A percentile compares a stretch with the other conserved stretches of the same genome.
phyloP scores from a whole-genome alignment of 1,284 basidiomycete species.

The Phaffia rhodozyma region DNA sequence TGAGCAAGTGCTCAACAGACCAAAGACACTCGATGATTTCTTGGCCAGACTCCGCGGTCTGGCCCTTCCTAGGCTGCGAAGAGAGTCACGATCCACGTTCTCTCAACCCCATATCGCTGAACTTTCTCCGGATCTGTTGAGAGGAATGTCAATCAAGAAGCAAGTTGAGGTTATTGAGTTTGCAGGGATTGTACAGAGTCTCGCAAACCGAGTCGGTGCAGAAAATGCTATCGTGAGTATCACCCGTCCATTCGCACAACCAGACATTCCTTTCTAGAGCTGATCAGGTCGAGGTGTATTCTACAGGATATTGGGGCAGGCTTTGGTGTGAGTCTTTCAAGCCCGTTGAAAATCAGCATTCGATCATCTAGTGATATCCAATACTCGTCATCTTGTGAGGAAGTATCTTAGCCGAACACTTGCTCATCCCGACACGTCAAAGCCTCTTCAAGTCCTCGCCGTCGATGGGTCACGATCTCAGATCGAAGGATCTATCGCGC shows the following conservation, averaged over 20 bases:
- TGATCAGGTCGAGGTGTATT: too few species aligned
- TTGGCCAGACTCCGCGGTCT: not conserved
- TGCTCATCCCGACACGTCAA: not conserved
- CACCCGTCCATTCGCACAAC: not conserved
- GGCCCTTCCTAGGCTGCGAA: not conserved
- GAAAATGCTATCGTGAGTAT: not conserved
- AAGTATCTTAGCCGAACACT: conserved; percentile 13
- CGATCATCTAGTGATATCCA: not conserved
- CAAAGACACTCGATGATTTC: not conserved
- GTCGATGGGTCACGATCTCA: conserved; percentile 9
- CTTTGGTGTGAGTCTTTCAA: not conserved
- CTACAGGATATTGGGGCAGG: conserved; percentile 13
- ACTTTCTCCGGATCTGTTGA: not conserved
- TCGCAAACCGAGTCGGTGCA: not conserved
- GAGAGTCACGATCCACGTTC: too few species aligned
- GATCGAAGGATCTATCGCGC: not conserved
- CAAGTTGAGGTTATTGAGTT: conserved; percentile 3
- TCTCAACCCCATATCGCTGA: too few species aligned
- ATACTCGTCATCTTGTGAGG: not conserved
- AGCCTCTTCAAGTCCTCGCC: conserved; percentile 3
- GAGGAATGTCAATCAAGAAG: conserved; percentile 10
- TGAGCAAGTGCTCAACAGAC: not conserved
- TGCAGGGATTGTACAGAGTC: not conserved
- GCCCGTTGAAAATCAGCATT: too few species aligned
- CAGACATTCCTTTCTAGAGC: too few species aligned